A percentile compares a stretch with the other conserved stretches of the same genome.
These are phyloP conservation scores for Arabis hirsuta DNA, from an alignment of 345 rosid species.

Conservation along the genomic window DNA sequence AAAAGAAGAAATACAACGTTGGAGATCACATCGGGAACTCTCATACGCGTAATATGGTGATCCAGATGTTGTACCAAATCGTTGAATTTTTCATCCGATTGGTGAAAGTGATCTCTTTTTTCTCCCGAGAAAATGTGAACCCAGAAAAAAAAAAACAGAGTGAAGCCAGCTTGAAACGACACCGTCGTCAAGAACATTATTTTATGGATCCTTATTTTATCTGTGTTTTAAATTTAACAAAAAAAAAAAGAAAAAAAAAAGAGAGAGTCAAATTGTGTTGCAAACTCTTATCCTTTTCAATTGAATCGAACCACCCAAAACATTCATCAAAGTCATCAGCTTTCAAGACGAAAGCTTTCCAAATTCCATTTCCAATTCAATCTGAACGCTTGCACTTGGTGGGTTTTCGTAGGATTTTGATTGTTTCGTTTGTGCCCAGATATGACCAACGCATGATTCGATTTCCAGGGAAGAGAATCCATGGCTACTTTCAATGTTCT, in stretches of 20 bases:
- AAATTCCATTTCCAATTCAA: constrained; percentile 10
- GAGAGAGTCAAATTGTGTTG: constrained; percentile 3
- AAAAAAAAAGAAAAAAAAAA: neutral
- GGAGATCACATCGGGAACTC: constrained; percentile 8
- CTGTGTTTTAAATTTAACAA: neutral
- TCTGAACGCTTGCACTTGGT: constrained; percentile 5
- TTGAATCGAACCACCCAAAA: neutral
- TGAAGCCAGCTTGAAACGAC: constrained; percentile 25
- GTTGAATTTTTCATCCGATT: constrained; percentile 32
- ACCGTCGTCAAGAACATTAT: constrained; percentile 12
- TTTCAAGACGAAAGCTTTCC: constrained; percentile 31
- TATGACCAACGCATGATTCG: constrained; percentile 42
- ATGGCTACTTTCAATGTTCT: constrained; percentile 67
- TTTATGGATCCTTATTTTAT: neutral
- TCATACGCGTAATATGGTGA: constrained; percentile 20
- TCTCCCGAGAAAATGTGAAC: neutral
- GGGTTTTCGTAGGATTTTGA: neutral
- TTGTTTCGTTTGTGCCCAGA: neutral
- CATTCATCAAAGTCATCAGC: neutral
- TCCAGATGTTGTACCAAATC: constrained; percentile 26
- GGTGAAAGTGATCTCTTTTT: constrained; percentile 9
- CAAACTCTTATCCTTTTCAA: constrained; percentile 38
- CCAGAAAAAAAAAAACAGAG: neutral
- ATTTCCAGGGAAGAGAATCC: constrained; percentile 23
- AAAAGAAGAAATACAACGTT: neutral